A percentile compares a stretch with the other conserved stretches of the same genome.
Evolutionary conservation across 2,329 filamentous ascomycete genomes (phyloP).

Genomic region (Kalmusia sp.): DNA sequence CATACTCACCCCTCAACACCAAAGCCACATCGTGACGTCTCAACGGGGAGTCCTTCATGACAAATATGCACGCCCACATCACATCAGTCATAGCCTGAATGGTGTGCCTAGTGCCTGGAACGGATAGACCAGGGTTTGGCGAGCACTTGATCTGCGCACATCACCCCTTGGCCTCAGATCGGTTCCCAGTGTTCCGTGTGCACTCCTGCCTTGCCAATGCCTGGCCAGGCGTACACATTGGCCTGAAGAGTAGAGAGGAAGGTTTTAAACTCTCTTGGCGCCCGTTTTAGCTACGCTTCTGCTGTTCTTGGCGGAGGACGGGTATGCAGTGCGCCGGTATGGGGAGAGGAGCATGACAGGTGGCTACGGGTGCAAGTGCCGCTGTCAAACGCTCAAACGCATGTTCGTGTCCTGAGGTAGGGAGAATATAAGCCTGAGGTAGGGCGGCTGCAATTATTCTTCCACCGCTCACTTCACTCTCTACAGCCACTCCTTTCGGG

Average conservation of each 20-base stretch:
- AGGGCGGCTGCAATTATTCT: slow-evolving; percentile 17
- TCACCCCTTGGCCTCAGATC: slow-evolving; percentile 19
- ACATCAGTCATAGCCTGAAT: neutral
- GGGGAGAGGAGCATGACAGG: slow-evolving; percentile 15
- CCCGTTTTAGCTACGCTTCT: slow-evolving; percentile 27
- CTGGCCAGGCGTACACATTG: neutral
- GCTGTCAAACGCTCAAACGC: slow-evolving; percentile 2
- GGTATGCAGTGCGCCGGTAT: slow-evolving; percentile 26
- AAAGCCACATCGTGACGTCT: neutral
- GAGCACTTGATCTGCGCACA: slow-evolving; percentile 15
- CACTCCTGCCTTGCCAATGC: neutral
- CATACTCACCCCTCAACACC: neutral
- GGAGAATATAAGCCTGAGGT: slow-evolving; percentile 37
- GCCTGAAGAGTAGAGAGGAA: neutral
- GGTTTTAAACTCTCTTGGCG: slow-evolving; percentile 37
- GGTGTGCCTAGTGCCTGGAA: neutral
- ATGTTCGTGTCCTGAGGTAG: slow-evolving; percentile 6
- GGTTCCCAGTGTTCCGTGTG: neutral
- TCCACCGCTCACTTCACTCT: slow-evolving; percentile 25
- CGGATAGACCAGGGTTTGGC: neutral
- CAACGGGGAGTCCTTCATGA: neutral
- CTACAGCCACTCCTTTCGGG: slow-evolving; percentile 18
- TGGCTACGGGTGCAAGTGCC: neutral
- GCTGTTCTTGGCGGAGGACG: slow-evolving; percentile 31
- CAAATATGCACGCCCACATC: neutral